phyloP scores from a whole-genome alignment of 2,329 filamentous ascomycete species.

The Colletotrichum zoysiae region DNA sequence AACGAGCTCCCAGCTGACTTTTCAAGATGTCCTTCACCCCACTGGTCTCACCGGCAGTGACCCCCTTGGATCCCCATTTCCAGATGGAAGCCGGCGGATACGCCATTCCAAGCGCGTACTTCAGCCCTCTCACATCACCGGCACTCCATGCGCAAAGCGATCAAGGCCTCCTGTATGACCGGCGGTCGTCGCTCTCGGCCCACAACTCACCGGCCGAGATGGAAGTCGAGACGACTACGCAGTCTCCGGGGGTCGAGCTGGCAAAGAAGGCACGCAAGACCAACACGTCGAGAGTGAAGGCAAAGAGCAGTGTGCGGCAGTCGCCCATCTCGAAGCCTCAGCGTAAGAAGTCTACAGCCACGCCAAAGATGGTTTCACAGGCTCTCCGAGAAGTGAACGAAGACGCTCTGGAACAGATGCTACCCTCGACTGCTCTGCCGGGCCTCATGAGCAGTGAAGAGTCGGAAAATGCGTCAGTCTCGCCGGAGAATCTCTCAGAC shows the following conservation, averaged over 20 bases:
- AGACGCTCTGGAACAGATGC: constrained; percentile 49
- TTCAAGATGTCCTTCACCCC: constrained; percentile 81
- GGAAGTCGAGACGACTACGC: constrained; percentile 61
- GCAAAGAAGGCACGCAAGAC: constrained; percentile 67
- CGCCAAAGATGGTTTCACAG: constrained; percentile 68
- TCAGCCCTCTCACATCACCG: constrained; percentile 86
- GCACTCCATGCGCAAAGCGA: constrained; percentile 80
- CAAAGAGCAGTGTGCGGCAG: constrained; percentile 70
- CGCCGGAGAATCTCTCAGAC: constrained; percentile 72
- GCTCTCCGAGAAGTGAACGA: constrained; percentile 60
- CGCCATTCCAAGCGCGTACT: constrained; percentile 78
- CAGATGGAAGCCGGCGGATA: constrained; percentile 68
- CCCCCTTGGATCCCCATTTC: constrained; percentile 80
- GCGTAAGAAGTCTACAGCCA: constrained; percentile 65
- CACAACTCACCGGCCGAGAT: constrained; percentile 70
- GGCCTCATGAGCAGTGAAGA: constrained; percentile 58
- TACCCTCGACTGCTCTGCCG: constrained; percentile 40
- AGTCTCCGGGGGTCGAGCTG: constrained; percentile 60
- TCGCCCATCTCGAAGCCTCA: constrained; percentile 80
- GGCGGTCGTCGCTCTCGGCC: constrained; percentile 57
- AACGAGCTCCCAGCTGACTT: constrained; percentile 47
- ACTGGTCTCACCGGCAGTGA: constrained; percentile 86
- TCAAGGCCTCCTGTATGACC: constrained; percentile 58
- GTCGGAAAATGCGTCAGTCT: constrained; percentile 76
- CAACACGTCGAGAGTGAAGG: constrained; percentile 63